These are phyloP conservation scores for Teunomyces lycoperdinae DNA, from an alignment of 805 yeast genomes.

Conservation along the genomic window DNA sequence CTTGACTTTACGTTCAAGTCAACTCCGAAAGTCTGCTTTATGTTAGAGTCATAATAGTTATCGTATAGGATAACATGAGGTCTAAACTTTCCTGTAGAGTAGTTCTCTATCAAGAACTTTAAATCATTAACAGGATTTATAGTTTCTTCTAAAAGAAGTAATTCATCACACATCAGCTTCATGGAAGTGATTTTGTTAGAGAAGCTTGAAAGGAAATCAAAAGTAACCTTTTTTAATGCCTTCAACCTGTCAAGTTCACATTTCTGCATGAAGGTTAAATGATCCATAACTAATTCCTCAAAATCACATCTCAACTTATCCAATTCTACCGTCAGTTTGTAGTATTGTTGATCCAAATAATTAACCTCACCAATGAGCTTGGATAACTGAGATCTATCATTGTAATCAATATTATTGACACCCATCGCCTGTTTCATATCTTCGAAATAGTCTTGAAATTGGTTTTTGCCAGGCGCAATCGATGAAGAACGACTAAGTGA, in stretches of 20 bases:
- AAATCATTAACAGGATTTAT: conserved; percentile 71
- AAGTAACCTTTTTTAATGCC: conserved; percentile 72
- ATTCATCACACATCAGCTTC: conserved; percentile 58
- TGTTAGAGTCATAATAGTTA: conserved; percentile 70
- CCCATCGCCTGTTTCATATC: conserved; percentile 47
- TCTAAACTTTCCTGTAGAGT: conserved; percentile 69
- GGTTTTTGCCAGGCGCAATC: conserved; percentile 4
- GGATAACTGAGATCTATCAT: conserved; percentile 51
- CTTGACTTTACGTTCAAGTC: conserved; percentile 70
- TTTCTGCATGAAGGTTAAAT: conserved; percentile 71
- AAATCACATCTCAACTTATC: conserved; percentile 69
- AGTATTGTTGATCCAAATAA: conserved; percentile 48
- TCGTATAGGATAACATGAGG: conserved; percentile 76
- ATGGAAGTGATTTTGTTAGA: conserved; percentile 58
- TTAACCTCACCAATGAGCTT: conserved; percentile 57
- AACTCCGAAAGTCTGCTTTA: conserved; percentile 74
- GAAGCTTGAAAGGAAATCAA: conserved; percentile 67
- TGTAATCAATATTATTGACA: conserved; percentile 37
- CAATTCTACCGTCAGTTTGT: conserved; percentile 50
- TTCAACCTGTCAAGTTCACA: conserved; percentile 76
- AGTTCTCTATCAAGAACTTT: conserved; percentile 60
- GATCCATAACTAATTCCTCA: conserved; percentile 72
- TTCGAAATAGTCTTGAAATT: conserved; percentile 30
- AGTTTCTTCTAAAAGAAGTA: conserved; percentile 63
- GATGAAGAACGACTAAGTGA: conserved; percentile 8